Evolutionary conservation across 768 basidiomycete genomes (phyloP).

Genomic region (Tylopilus sp.): DNA sequence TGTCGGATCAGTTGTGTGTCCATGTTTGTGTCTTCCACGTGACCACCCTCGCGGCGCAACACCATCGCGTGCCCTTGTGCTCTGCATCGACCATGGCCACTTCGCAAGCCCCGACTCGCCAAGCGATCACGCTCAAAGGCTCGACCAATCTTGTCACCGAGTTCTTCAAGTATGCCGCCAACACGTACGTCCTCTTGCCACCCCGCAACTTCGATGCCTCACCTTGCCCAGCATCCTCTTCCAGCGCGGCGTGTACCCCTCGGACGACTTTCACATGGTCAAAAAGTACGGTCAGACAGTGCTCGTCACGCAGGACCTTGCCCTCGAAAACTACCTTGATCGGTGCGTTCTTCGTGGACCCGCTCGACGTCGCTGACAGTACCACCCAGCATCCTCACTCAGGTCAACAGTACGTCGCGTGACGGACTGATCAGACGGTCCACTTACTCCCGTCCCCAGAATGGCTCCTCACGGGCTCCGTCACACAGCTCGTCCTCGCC

Average conservation of each 20-base stretch:
- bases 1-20: too few species aligned
- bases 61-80: too few species aligned
- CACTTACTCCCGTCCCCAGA: constrained; percentile 42
- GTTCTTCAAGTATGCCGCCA: constrained; percentile 99
- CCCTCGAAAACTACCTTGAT: constrained; percentile 90
- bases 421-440: background rate
- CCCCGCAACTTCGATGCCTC: too few species aligned
- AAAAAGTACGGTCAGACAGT: constrained; percentile 99
- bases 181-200: constrained; percentile 61
- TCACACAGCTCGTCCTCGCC: constrained; percentile 74
- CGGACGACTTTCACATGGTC: constrained; percentile 99
- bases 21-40: too few species aligned
- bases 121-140: constrained; percentile 92
- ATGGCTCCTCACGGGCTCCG: constrained; percentile 90
- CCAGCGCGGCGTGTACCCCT: constrained; percentile 94
- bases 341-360: constrained; percentile 38
- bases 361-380: background rate
- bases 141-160: constrained; percentile 92
- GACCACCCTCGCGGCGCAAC: too few species aligned
- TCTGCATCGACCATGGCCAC: constrained; percentile 34
- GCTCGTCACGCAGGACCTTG: constrained; percentile 89
- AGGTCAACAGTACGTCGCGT: constrained; percentile 77
- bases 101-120: constrained; percentile 49
- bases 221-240: constrained; percentile 72
- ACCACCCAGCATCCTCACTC: constrained; percentile 69